A percentile compares a stretch with the other conserved stretches of the same genome.
Conservation (phyloP, 1,139 yeast species). For the Lodderomyces theae region DNA sequence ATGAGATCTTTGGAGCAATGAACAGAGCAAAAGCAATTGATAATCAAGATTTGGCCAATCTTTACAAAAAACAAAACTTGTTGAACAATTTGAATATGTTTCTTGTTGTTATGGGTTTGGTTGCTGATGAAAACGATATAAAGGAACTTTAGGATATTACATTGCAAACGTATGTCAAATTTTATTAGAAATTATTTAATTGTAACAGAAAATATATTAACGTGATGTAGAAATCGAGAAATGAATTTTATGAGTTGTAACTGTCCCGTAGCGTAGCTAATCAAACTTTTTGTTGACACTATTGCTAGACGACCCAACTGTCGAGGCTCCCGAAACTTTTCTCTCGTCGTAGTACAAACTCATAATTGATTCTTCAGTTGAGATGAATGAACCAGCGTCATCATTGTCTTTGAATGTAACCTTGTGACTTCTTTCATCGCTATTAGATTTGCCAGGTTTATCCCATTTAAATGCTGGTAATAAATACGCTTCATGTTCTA, state of each 20-base stretch:
- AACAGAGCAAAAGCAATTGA: slow-evolving; percentile 71
- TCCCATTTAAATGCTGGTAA: slow-evolving; percentile 9
- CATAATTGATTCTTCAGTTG: slow-evolving; percentile 7
- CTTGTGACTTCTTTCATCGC: background rate
- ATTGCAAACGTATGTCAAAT: too few relatives aligned
- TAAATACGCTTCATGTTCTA: slow-evolving; percentile 1
- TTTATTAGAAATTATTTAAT: background rate
- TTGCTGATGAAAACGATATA: slow-evolving; percentile 71
- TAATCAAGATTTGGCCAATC: slow-evolving; percentile 51
- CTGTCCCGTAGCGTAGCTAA: too few relatives aligned
- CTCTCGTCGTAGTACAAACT: slow-evolving; percentile 5
- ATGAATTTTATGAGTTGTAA: too few relatives aligned
- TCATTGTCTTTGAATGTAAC: background rate
- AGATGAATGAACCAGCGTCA: slow-evolving; percentile 4
- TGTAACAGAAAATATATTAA: background rate
- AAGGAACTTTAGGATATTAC: slow-evolving; percentile 51
- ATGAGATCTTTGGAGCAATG: slow-evolving; percentile 89
- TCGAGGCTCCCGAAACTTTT: slow-evolving; percentile 7
- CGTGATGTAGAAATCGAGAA: too few relatives aligned
- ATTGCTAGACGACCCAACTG: slow-evolving; percentile 1
- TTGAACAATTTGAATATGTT: slow-evolving; percentile 84
- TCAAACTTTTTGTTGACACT: background rate
- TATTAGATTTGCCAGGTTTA: background rate
- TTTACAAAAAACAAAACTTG: slow-evolving; percentile 60
- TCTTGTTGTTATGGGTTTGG: slow-evolving; percentile 94